Base-by-base conservation (phyloP, 345 rosid species). In the Citropsis articulata region DNA sequence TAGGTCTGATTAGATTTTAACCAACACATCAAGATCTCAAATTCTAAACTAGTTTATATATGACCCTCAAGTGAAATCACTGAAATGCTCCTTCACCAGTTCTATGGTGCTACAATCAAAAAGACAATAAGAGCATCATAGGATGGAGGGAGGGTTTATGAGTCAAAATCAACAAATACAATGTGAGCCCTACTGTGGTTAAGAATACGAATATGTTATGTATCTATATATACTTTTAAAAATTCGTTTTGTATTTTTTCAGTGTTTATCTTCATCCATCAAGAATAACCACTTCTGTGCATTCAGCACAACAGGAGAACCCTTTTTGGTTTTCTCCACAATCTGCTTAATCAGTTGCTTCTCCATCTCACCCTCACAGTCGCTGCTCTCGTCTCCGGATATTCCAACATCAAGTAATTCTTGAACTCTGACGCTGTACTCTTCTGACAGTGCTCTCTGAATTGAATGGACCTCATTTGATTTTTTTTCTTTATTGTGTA, bases 291-390 rank as follows among this genome's bases (percentile, higher is more conserved):
- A 42, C n/a, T 80, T 87, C 81, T 89, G 96, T 62, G 96, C 98
- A 79, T 92, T 90, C 71, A 91, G 35, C 82, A 93, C 82, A 35
- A 73, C 92, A 16, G 96, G 95, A 68, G 93, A 87, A 27, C 96
- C 96, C 87, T 85, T 89, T 86, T 86, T 95, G 71, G 91, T 89
- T 83, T 89, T 89, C 88, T 95, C 97, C 69, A 93, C 91, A 80
- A 93, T 90, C 81, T 92, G 96, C 82, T 90, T 85, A 72, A 95
- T 95, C 81, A 95, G 73, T 69, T 82, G 86, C 86, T 86, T 88
- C 89, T 89, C 93, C 81, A 86, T 82, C 77, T 91, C 96, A 71
- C 78, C 91, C 68, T 87, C 90, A 24, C 75, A 80, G 62, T 87
- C 87, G 14, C 92, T 88, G 68, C 76, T 77, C 71, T 90, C 90